Percentiles rank a stretch among this genome's conserved stretches.
phyloP scores from a whole-genome alignment of 2,329 filamentous ascomycete genomes.

The Ophiobolus disseminans region DNA sequence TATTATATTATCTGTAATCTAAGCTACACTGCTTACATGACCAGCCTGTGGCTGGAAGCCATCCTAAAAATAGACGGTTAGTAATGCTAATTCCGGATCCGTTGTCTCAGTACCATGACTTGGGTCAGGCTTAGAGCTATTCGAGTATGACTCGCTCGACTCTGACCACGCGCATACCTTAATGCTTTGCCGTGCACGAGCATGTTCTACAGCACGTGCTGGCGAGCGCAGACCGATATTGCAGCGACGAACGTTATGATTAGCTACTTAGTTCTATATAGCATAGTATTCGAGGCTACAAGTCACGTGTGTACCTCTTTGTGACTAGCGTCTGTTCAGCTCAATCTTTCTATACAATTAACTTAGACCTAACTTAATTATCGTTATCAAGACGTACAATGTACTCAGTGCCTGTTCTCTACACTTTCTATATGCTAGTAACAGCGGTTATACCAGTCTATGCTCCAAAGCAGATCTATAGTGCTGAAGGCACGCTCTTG shows the following conservation, averaged over 20 bases:
- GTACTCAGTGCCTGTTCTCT: neutral
- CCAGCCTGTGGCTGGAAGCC: neutral
- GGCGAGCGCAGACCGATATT: too few species aligned
- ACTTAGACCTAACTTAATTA: too few species aligned
- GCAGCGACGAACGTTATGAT: neutral
- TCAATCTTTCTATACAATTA: too few species aligned
- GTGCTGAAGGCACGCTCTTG: conserved; percentile 5
- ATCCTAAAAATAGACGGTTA: neutral
- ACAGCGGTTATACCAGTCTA: neutral
- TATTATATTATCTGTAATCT: neutral
- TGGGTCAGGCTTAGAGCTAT: neutral
- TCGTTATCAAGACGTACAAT: neutral
- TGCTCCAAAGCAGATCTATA: conserved; percentile 8
- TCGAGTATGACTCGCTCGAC: neutral
- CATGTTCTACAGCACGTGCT: too few species aligned
- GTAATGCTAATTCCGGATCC: neutral
- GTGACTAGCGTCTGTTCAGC: too few species aligned
- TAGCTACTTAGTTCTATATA: neutral
- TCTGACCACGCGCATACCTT: neutral
- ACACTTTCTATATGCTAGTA: neutral
- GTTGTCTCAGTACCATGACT: neutral
- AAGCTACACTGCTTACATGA: neutral
- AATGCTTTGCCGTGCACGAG: too few species aligned
- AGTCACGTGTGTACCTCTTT: too few species aligned
- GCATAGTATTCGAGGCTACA: too few species aligned